Evolutionary conservation across 441 rosid species (phyloP).

Genomic region (Hypseocharis bilobata): DNA sequence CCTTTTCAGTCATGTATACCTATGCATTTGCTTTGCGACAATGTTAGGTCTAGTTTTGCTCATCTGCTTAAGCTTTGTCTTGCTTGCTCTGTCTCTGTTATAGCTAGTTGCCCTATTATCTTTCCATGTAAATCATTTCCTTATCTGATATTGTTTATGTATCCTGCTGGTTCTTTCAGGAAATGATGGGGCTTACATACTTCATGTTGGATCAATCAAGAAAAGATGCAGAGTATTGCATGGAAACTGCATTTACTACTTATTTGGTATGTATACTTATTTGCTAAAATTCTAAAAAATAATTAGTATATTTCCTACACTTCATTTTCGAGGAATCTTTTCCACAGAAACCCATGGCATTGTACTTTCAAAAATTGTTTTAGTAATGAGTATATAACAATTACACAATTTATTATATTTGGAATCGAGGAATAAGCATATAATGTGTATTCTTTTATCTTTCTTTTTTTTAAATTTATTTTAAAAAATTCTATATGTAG

Average conservation of each 20-base stretch:
- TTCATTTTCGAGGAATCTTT: neutral
- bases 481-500: too few relatives aligned
- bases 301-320: slow-evolving; percentile 4
- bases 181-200: slow-evolving; percentile 91
- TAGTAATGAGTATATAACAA: neutral
- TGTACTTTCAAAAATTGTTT: neutral
- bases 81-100: neutral
- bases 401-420: neutral
- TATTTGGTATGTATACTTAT: slow-evolving; percentile 56
- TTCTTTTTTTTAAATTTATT: too few relatives aligned
- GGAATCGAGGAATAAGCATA: neutral
- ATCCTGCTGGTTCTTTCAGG: slow-evolving; percentile 43
- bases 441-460: neutral
- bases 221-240: slow-evolving; percentile 92
- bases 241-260: slow-evolving; percentile 92
- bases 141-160: slow-evolving; percentile 15
- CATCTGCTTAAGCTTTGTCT: neutral
- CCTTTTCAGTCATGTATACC: slow-evolving; percentile 6
- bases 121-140: slow-evolving; percentile 9
- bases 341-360: neutral
- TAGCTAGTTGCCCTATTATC: neutral
- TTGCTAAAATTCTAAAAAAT: slow-evolving; percentile 8
- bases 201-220: slow-evolving; percentile 94
- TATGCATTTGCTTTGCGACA: neutral
- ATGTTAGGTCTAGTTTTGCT: neutral